Evolutionary conservation across 306 rosid species (phyloP).

Genomic region (Amphicarpaea edgeworthii): DNA sequence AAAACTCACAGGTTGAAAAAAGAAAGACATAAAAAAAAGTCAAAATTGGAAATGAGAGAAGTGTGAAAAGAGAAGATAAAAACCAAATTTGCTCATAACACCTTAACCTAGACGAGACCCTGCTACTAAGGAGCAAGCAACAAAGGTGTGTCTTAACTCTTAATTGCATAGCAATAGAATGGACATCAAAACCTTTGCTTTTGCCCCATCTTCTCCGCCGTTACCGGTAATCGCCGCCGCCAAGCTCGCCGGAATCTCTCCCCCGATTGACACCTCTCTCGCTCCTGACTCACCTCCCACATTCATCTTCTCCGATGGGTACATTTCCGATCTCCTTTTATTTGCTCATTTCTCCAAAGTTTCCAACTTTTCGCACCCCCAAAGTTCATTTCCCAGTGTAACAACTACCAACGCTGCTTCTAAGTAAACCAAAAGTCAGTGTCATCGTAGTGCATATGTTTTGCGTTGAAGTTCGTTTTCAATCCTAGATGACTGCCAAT

Average conservation of each 20-base stretch:
- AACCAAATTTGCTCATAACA: not conserved
- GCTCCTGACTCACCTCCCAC: conserved; percentile 64
- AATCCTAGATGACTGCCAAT: not conserved
- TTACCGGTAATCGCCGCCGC: conserved; percentile 74
- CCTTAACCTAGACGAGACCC: not conserved
- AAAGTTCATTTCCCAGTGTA: not conserved
- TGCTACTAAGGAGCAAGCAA: not conserved
- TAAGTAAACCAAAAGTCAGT: not conserved
- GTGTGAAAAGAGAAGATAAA: not conserved
- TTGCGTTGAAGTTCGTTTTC: not conserved
- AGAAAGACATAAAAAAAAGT: not conserved
- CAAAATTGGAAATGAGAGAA: not conserved
- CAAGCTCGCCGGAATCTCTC: conserved; percentile 64
- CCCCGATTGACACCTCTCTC: conserved; percentile 59
- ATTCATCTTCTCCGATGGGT: conserved; percentile 74
- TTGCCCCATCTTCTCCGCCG: conserved; percentile 73
- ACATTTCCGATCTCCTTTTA: conserved; percentile 12
- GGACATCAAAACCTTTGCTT: conserved; percentile 64
- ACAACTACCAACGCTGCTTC: not conserved
- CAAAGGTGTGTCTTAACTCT: not conserved
- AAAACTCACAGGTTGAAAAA: not conserved
- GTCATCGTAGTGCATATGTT: not conserved
- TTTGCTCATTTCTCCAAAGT: not conserved
- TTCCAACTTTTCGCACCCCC: not conserved
- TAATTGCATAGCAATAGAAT: conserved; percentile 41